Evolutionary conservation across 257 asterid genomes (phyloP).

Genomic region (Nicotiana undulata): DNA sequence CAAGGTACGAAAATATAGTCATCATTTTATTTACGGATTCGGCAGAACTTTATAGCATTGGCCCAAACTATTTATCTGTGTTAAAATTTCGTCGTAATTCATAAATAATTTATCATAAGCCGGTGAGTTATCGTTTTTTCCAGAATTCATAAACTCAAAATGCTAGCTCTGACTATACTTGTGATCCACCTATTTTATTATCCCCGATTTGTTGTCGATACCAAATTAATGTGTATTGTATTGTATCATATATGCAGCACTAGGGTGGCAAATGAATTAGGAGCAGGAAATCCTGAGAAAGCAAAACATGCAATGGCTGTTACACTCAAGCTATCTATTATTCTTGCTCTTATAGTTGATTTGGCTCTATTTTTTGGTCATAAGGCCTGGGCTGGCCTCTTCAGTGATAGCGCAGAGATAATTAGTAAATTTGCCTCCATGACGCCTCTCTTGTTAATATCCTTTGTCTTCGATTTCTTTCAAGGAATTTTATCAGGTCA

Average conservation of each 20-base stretch:
- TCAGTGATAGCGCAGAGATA: slow-evolving; percentile 51
- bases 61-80: no score
- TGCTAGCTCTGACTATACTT: no score
- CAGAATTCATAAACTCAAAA: no score
- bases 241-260: slow-evolving; percentile 39
- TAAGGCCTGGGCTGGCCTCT: slow-evolving; percentile 53
- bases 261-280: slow-evolving; percentile 81
- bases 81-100: no score
- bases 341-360: slow-evolving; percentile 34
- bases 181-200: neutral
- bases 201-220: no score
- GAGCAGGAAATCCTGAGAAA: slow-evolving; percentile 48
- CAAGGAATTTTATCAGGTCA: slow-evolving; percentile 69
- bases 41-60: no score
- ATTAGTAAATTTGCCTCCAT: slow-evolving; percentile 40
- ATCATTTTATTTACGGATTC: no score
- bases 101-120: no score
- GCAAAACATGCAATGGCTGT: slow-evolving; percentile 69
- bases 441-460: slow-evolving; percentile 50
- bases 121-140: no score
- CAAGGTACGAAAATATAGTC: slow-evolving; percentile 35
- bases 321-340: slow-evolving; percentile 39
- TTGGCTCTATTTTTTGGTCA: slow-evolving; percentile 46
- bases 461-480: slow-evolving; percentile 47
- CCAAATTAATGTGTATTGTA: no score